Evolutionary conservation across 1,284 basidiomycete genomes (phyloP).

Genomic region (Polyporus tsugae): DNA sequence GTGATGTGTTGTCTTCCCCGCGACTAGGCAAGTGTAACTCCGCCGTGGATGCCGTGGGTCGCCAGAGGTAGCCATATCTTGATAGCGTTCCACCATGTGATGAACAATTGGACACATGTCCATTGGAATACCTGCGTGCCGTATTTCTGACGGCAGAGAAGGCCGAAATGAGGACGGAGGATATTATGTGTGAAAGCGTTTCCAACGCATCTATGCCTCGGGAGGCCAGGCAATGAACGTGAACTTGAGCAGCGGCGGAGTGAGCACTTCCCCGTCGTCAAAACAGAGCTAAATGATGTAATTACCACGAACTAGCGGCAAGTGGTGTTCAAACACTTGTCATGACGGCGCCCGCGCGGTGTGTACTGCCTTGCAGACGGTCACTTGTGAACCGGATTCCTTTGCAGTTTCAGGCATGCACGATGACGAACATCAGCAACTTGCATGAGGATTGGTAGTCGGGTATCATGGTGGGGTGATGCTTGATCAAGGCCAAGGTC

Average conservation of each 20-base stretch:
- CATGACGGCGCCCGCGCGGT: background rate
- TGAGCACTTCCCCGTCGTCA: no score
- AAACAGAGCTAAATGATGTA: no score
- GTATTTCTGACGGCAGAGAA: background rate
- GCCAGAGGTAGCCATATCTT: background rate
- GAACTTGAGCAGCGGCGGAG: background rate
- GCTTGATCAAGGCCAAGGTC: no score
- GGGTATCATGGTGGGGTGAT: background rate
- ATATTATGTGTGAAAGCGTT: background rate
- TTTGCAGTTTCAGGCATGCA: background rate
- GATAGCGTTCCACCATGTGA: background rate
- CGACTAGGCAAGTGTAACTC: background rate
- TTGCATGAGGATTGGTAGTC: background rate
- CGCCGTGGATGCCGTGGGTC: background rate
- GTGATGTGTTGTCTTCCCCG: background rate
- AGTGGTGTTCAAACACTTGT: no score
- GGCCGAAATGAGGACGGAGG: background rate
- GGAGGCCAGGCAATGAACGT: background rate
- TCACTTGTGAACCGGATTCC: background rate
- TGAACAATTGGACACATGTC: background rate
- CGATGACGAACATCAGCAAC: background rate
- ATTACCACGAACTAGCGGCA: no score
- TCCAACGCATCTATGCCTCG: background rate
- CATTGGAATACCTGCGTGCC: background rate
- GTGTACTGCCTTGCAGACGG: background rate